Conservation (phyloP, 805 yeast genomes). For the Sugiyamaella marilandica region DNA sequence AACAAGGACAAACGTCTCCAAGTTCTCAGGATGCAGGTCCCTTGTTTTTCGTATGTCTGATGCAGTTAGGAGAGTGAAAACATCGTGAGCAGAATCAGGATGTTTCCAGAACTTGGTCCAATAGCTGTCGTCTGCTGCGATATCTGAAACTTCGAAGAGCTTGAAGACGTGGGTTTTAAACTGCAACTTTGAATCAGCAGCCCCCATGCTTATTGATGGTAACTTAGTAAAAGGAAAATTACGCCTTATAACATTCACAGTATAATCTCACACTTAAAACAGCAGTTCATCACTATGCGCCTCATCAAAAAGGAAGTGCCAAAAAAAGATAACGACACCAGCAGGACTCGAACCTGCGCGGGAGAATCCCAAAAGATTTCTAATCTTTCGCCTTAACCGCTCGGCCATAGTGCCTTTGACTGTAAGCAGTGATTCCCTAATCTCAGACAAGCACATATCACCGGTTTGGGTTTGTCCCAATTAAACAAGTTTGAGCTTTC, state of each 20-base stretch:
- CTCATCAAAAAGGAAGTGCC: background rate
- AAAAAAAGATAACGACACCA: conserved; percentile 31
- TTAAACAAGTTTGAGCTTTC: too few species aligned
- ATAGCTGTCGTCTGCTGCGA: conserved; percentile 35
- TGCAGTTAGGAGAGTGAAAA: conserved; percentile 52
- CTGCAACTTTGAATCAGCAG: conserved; percentile 61
- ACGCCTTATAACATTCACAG: background rate
- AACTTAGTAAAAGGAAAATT: background rate
- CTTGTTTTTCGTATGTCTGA: conserved; percentile 57
- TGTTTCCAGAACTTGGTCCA: conserved; percentile 45
- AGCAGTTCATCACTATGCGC: too few species aligned
- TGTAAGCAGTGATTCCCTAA: too few species aligned
- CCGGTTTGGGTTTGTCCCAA: too few species aligned
- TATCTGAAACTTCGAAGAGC: conserved; percentile 35
- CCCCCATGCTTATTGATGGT: conserved; percentile 48
- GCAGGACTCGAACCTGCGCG: conserved; percentile 40
- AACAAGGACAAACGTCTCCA: conserved; percentile 47
- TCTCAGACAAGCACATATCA: too few species aligned
- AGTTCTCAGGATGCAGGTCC: conserved; percentile 53
- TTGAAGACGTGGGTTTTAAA: conserved; percentile 57
- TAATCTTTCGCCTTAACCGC: conserved; percentile 39
- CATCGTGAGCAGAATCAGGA: conserved; percentile 51
- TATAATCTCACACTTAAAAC: too few species aligned
- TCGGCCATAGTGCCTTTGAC: conserved; percentile 34
- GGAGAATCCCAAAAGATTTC: conserved; percentile 38